A percentile compares a stretch with the other conserved stretches of the same genome.
Conservation (phyloP, 306 rosid species). For the Quercus engelmannii region DNA sequence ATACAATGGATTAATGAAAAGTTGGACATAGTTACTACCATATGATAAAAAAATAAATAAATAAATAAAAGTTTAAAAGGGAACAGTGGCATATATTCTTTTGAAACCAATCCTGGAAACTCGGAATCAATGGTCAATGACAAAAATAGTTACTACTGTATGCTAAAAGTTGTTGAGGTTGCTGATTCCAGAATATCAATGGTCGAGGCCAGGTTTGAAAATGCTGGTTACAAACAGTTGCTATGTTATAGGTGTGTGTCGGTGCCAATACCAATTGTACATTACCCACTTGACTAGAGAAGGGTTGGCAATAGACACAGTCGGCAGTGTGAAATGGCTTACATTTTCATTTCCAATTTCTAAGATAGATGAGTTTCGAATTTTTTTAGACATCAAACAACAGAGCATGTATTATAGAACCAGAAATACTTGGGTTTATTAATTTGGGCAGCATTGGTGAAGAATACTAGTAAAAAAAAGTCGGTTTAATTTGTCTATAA, state of each 20-base stretch:
- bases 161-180: neutral
- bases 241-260: neutral
- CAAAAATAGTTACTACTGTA: no score
- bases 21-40: neutral
- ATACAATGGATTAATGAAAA: neutral
- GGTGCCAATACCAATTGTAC: neutral
- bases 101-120: neutral
- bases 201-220: neutral
- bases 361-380: neutral
- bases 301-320: neutral
- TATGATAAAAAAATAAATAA: no score
- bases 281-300: neutral
- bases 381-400: no score
- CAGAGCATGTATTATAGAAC: no score
- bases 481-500: no score
- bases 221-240: neutral
- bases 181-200: neutral
- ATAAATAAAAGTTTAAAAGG: neutral
- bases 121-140: neutral
- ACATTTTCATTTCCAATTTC: neutral
- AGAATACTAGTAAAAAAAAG: no score
- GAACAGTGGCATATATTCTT: neutral
- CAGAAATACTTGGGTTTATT: no score
- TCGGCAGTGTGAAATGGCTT: neutral
- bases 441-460: no score